phyloP scores from a whole-genome alignment of 2,329 filamentous ascomycete genomes.

The Penicillium sp. region DNA sequence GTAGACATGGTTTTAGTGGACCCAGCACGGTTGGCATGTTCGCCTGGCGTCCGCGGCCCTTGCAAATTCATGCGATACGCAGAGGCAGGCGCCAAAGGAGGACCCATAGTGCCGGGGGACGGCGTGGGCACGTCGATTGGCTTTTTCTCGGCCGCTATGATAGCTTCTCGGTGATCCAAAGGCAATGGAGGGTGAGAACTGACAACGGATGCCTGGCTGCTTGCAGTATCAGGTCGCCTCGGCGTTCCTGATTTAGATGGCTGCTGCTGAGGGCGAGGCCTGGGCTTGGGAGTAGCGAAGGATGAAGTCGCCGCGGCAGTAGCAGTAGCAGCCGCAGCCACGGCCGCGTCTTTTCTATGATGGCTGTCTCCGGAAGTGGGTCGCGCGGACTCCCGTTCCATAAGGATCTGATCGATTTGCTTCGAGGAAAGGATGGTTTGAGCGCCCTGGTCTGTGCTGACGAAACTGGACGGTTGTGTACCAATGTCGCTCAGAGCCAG shows the following conservation, averaged over 20 bases:
- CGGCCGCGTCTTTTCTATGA: slow-evolving; percentile 21
- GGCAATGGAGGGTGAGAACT: slow-evolving; percentile 67
- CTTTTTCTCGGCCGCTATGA: slow-evolving; percentile 68
- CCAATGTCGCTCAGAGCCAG: slow-evolving; percentile 56
- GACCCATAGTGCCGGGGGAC: slow-evolving; percentile 62
- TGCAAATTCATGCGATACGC: slow-evolving; percentile 52
- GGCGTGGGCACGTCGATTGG: slow-evolving; percentile 46
- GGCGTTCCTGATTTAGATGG: slow-evolving; percentile 30
- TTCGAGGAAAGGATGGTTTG: slow-evolving; percentile 81
- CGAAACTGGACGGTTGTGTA: slow-evolving; percentile 26
- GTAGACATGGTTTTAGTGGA: slow-evolving; percentile 50
- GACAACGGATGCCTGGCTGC: slow-evolving; percentile 56
- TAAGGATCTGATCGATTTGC: slow-evolving; percentile 71
- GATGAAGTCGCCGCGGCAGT: slow-evolving; percentile 23
- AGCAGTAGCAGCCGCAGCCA: slow-evolving; percentile 13
- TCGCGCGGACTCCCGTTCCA: slow-evolving; percentile 45
- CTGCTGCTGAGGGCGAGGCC: slow-evolving; percentile 30
- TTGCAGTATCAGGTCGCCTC: slow-evolving; percentile 65
- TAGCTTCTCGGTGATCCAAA: slow-evolving; percentile 73
- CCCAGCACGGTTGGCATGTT: slow-evolving; percentile 43
- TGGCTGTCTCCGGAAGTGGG: slow-evolving; percentile 34
- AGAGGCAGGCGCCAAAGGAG: slow-evolving; percentile 76
- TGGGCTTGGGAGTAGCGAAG: slow-evolving; percentile 36
- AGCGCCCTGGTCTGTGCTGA: slow-evolving; percentile 64
- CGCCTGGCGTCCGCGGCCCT: slow-evolving; percentile 58